Percentiles rank a stretch among this genome's conserved stretches.
Conservation (phyloP, 1,284 basidiomycete genomes). For the Ganoderma leucocontextum region DNA sequence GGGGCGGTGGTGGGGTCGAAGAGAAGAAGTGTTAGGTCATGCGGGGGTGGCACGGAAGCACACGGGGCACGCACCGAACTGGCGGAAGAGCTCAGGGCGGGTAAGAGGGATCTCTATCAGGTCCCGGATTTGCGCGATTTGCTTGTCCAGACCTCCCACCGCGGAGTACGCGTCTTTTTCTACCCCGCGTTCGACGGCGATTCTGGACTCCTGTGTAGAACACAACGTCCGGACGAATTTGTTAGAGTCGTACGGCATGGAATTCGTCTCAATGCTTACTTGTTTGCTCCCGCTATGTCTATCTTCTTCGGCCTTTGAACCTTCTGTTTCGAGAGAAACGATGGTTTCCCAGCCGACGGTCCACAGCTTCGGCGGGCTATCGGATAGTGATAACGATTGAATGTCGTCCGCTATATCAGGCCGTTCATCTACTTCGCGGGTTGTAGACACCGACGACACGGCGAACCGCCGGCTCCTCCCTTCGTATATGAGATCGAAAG, state of each 20-base stretch:
- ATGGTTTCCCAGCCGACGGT: constrained; percentile 68
- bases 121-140: constrained; percentile 90
- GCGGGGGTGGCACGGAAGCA: neutral
- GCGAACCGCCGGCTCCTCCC: constrained; percentile 61
- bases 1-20: neutral
- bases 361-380: constrained; percentile 54
- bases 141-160: constrained; percentile 89
- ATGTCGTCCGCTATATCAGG: constrained; percentile 51
- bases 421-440: constrained; percentile 38
- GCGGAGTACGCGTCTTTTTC: constrained; percentile 67
- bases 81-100: constrained; percentile 88
- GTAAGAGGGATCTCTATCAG: constrained; percentile 95
- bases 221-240: neutral
- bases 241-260: neutral
- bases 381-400: constrained; percentile 50
- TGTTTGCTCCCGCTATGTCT: neutral
- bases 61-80: constrained; percentile 71
- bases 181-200: constrained; percentile 52
- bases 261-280: neutral
- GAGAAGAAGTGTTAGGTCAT: constrained; percentile 19
- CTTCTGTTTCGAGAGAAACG: constrained; percentile 54
- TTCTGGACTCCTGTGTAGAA: constrained; percentile 49
- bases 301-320: constrained; percentile 29
- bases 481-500: constrained; percentile 72
- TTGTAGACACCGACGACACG: constrained; percentile 56